Evolutionary conservation across 352 stramenopile species (phyloP).

Genomic region (Peronospora belbahrii): DNA sequence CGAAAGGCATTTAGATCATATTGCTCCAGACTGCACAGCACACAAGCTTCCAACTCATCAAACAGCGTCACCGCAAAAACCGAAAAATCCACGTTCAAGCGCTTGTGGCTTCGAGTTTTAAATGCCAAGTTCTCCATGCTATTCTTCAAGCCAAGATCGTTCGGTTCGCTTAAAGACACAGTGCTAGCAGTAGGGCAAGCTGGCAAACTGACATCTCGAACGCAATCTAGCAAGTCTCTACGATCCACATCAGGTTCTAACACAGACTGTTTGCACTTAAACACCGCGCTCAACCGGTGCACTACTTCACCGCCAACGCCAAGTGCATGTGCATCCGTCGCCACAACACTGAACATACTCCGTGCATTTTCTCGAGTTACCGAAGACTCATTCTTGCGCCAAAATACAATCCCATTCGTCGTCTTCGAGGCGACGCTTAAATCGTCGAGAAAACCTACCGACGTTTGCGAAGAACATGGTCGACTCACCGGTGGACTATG

Average conservation of each 20-base stretch:
- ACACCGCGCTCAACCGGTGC: slow-evolving; percentile 33
- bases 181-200: slow-evolving; percentile 15
- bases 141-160: slow-evolving; percentile 19
- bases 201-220: slow-evolving; percentile 18
- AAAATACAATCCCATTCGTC: slow-evolving; percentile 58
- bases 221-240: slow-evolving; percentile 19
- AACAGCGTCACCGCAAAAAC: slow-evolving; percentile 37
- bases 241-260: slow-evolving; percentile 3
- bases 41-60: slow-evolving; percentile 66
- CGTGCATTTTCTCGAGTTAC: slow-evolving; percentile 27
- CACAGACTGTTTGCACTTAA: slow-evolving; percentile 30
- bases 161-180: slow-evolving; percentile 22
- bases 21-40: slow-evolving; percentile 59
- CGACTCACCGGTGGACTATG: slow-evolving; percentile 9
- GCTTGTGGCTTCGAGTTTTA: slow-evolving; percentile 9
- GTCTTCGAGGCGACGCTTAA: slow-evolving; percentile 59
- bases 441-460: slow-evolving; percentile 42
- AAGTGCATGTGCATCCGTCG: slow-evolving; percentile 36
- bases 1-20: slow-evolving; percentile 73
- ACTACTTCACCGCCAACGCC: slow-evolving; percentile 55
- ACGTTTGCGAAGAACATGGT: slow-evolving; percentile 24
- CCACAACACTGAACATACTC: slow-evolving; percentile 30
- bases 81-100: slow-evolving; percentile 15
- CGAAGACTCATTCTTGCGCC: slow-evolving; percentile 41
- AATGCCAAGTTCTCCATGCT: slow-evolving; percentile 7